Evolutionary conservation across 1,284 basidiomycete genomes (phyloP).

Genomic region (Cutaneotrichosporon cyanovorans): DNA sequence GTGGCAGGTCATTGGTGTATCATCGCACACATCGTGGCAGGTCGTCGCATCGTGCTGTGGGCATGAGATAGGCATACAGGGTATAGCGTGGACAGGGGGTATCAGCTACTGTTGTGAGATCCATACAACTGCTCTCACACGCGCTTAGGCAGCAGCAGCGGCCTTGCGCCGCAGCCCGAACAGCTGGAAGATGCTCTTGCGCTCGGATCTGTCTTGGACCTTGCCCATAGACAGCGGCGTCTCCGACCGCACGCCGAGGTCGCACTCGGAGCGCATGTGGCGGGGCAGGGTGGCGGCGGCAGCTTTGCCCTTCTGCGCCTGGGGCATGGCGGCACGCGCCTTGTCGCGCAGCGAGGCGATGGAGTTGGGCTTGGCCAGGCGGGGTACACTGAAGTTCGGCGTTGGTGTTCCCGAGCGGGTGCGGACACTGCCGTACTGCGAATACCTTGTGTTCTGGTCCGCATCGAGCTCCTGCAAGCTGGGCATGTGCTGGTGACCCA

Average conservation of each 20-base stretch:
- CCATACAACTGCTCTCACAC: too few relatives aligned
- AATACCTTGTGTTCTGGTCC: not conserved
- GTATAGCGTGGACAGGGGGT: too few relatives aligned
- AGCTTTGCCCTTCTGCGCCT: constrained; percentile 10
- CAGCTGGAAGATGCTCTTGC: constrained; percentile 5
- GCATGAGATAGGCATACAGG: too few relatives aligned
- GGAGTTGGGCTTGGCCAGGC: constrained; percentile 28
- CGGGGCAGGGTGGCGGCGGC: constrained; percentile 1
- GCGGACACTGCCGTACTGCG: not conserved
- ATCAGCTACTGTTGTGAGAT: not conserved
- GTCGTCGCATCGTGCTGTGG: not conserved
- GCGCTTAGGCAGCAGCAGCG: too few relatives aligned
- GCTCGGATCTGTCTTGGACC: not conserved
- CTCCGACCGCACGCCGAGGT: not conserved
- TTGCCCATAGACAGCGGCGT: not conserved
- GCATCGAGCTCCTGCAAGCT: not conserved
- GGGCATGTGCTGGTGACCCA: not conserved
- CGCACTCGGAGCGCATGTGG: not conserved
- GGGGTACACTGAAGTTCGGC: not conserved
- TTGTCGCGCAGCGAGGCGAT: constrained; percentile 34
- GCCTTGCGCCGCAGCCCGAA: not conserved
- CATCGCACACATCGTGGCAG: not conserved
- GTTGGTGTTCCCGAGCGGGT: not conserved
- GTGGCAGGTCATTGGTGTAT: not conserved
- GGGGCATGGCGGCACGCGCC: constrained; percentile 23